Percentiles rank a stretch among this genome's conserved stretches.
phyloP scores from a whole-genome alignment of 371 early-diverging fungal genomes.

The Mortierella sp. region DNA sequence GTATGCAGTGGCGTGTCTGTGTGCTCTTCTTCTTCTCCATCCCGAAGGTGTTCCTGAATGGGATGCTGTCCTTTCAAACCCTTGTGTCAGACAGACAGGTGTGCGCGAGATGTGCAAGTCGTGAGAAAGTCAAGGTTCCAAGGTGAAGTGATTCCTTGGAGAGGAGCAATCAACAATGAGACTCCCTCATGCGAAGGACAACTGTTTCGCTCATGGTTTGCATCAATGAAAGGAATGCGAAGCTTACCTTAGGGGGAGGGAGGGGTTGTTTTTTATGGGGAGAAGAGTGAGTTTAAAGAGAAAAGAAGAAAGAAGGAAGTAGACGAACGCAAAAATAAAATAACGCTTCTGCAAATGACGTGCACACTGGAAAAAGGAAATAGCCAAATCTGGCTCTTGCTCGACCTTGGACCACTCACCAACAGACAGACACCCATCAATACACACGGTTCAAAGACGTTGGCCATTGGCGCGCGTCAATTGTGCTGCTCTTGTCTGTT shows the following conservation, averaged over 20 bases:
- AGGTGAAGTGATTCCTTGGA: background rate
- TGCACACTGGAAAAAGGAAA: background rate
- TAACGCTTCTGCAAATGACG: conserved; percentile 13
- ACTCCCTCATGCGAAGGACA: background rate
- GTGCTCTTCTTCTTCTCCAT: background rate
- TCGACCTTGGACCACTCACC: too few species aligned
- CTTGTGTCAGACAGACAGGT: background rate
- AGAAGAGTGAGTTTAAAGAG: conserved; percentile 6
- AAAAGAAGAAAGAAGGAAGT: conserved; percentile 8
- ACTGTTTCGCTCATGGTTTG: too few species aligned
- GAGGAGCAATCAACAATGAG: background rate
- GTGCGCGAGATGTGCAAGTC: background rate
- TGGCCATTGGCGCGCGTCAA: conserved; percentile 6
- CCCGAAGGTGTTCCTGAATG: background rate
- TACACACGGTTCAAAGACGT: too few species aligned
- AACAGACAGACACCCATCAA: too few species aligned
- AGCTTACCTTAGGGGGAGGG: conserved; percentile 24
- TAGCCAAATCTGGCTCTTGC: background rate
- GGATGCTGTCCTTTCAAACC: background rate
- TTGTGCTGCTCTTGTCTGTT: background rate
- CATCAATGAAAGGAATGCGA: background rate
- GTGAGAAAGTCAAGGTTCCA: too few species aligned
- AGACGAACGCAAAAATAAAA: conserved; percentile 12
- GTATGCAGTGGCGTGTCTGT: too few species aligned
- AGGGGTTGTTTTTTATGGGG: conserved; percentile 1